Evolutionary conservation across 306 rosid species (phyloP).

Genomic region (Hippophae rhamnoides): DNA sequence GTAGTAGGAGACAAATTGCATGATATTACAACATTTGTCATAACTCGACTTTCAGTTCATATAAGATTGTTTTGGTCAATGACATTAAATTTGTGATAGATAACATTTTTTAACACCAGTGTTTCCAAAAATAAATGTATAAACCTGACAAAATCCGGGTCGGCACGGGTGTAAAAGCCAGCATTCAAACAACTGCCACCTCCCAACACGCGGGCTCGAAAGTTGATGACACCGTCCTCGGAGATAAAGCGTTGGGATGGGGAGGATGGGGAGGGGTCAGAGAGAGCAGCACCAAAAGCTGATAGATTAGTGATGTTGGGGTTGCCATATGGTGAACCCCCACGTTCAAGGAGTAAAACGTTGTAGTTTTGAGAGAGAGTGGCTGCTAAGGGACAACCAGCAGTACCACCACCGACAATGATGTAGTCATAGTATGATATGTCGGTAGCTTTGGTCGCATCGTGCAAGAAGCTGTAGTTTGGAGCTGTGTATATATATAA

Average conservation of each 20-base stretch:
- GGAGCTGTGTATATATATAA: conserved; percentile 21
- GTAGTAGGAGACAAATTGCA: no score
- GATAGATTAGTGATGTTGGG: conserved; percentile 44
- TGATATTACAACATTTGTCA: no score
- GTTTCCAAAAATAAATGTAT: background rate
- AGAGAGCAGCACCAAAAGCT: conserved; percentile 53
- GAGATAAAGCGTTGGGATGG: conserved; percentile 77
- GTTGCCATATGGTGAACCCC: conserved; percentile 72
- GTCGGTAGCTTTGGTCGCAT: conserved; percentile 41
- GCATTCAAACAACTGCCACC: conserved; percentile 73
- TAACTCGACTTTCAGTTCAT: no score
- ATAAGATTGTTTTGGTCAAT: no score
- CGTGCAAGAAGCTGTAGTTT: conserved; percentile 41
- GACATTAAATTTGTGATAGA: no score
- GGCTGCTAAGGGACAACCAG: conserved; percentile 82
- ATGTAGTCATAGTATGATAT: conserved; percentile 61
- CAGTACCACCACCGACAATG: conserved; percentile 71
- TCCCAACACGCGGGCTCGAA: conserved; percentile 67
- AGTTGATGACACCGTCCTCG: conserved; percentile 67
- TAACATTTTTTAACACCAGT: no score
- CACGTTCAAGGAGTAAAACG: conserved; percentile 69
- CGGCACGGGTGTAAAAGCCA: conserved; percentile 68
- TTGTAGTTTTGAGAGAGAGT: conserved; percentile 55
- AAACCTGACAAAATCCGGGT: conserved; percentile 36
- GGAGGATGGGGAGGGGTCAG: conserved; percentile 53